Evolutionary conservation across 2,329 filamentous ascomycete species (phyloP), one percentile per base, ranked within the genome.

Genomic region (Mycogone perniciosa): DNA sequence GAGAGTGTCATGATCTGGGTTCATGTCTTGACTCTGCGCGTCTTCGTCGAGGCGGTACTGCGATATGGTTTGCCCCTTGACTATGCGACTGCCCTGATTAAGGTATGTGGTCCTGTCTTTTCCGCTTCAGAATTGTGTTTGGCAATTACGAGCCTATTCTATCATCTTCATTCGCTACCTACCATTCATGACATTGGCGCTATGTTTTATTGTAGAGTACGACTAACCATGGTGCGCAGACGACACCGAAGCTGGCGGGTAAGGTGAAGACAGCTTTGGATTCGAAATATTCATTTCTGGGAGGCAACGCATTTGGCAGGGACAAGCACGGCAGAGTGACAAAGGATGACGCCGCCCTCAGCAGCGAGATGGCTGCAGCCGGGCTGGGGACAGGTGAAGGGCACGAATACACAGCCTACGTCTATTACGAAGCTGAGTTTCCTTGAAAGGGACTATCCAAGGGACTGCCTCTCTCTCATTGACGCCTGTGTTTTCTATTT

Each of bases 1-100:
- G 93, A 99, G 72, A 86, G 86, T 56, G 89, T 96, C 58, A 96
- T 96, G 89, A 86, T 92, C 48, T 96, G 91, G 89, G 80, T 95
- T 45, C 93, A 99, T 65, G 87, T 96, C 30, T 76, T 97, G 63
- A 88, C 91, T 6, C 72, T 99, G 62, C 79, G 93, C 48, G 91
- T 97, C 20, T 99, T 97, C 69, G 93, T 99, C 20, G 93, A 99
- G 77, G 96, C 91, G 5, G 93, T 99, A n/a, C 75, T 99, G 64
- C 83, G 93, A 58, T 99, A 99, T 64, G 93, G 93, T 30, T 70
- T 99, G 61, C 93, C 93, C 44, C 72, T 96, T 57, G 88, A 95
- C 60, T 99, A 92, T 69, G 85, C 95, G 44, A 88, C 86, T 59
- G 89, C 85, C 11, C 72, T 96, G 58, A 75, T 97, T 55, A 85